Conservation (phyloP, 441 rosid species). For the Heliophila coronopifolia region DNA sequence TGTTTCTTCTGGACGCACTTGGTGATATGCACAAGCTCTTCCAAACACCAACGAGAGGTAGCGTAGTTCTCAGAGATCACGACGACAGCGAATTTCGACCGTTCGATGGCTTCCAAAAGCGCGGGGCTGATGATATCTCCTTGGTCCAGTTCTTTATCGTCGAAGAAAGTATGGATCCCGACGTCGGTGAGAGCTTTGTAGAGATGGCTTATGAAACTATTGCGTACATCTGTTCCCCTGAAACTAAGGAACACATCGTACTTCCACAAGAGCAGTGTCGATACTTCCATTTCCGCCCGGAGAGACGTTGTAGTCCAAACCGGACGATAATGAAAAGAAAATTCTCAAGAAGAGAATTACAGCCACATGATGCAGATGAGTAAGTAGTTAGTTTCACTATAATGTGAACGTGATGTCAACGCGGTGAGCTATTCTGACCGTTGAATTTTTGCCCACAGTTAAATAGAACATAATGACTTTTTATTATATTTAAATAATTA, state of each 20-base stretch:
- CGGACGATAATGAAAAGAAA: no score
- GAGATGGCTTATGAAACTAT: constrained; percentile 29
- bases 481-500: no score
- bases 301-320: no score
- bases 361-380: no score
- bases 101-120: constrained; percentile 30
- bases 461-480: no score
- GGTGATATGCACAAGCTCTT: constrained; percentile 37
- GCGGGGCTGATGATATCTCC: constrained; percentile 19
- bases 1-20: constrained; percentile 13
- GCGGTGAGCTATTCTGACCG: no score
- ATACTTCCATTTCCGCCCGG: no score
- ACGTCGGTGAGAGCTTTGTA: constrained; percentile 22
- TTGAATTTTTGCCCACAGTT: no score
- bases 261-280: no score
- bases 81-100: constrained; percentile 31
- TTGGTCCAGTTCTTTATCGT: constrained; percentile 22
- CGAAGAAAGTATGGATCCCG: constrained; percentile 21
- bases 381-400: no score
- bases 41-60: constrained; percentile 30
- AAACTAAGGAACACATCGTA: constrained; percentile 33
- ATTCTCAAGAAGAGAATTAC: no score
- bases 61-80: constrained; percentile 40
- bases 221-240: constrained; percentile 24
- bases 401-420: no score